These are phyloP conservation scores for Pythium plurisporium DNA, from an alignment of 352 stramenopile species.

Conservation along the genomic window DNA sequence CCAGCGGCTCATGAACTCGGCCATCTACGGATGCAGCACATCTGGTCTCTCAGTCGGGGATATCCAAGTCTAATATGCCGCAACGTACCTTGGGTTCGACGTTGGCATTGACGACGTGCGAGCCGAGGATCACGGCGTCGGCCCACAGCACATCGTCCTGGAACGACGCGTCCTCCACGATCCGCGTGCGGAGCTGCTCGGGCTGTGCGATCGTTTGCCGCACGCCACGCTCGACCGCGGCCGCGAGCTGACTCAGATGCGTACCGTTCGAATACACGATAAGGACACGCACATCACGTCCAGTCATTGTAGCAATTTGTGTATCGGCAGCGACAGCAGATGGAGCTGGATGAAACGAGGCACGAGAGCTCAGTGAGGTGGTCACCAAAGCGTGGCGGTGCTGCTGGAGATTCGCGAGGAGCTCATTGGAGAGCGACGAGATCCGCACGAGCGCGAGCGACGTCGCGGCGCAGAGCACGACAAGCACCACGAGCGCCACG, in stretches of 20 bases:
- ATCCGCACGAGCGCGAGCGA: slow-evolving; percentile 36
- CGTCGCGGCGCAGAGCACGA: slow-evolving; percentile 35
- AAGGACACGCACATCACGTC: slow-evolving; percentile 38
- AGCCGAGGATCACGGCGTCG: slow-evolving; percentile 80
- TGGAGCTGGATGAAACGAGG: background rate
- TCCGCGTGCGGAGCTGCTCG: slow-evolving; percentile 45
- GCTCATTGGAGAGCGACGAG: slow-evolving; percentile 32
- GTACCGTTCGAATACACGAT: slow-evolving; percentile 69
- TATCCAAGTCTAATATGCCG: no score
- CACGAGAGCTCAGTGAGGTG: background rate
- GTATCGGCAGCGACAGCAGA: no score
- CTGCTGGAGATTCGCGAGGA: slow-evolving; percentile 38
- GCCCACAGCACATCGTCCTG: slow-evolving; percentile 75
- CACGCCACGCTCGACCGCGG: slow-evolving; percentile 51
- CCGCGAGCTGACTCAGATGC: slow-evolving; percentile 67
- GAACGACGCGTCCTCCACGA: slow-evolving; percentile 66
- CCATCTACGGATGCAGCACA: slow-evolving; percentile 38
- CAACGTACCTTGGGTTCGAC: slow-evolving; percentile 78
- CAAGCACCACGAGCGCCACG: slow-evolving; percentile 11
- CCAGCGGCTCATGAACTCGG: slow-evolving; percentile 70
- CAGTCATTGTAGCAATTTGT: background rate
- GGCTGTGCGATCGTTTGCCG: slow-evolving; percentile 28
- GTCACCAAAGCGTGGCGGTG: background rate
- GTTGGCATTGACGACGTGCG: slow-evolving; percentile 86
- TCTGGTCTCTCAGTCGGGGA: no score